A percentile compares a stretch with the other conserved stretches of the same genome.
phyloP scores from a whole-genome alignment of 345 rosid genomes.

The Citrus cavaleriei region DNA sequence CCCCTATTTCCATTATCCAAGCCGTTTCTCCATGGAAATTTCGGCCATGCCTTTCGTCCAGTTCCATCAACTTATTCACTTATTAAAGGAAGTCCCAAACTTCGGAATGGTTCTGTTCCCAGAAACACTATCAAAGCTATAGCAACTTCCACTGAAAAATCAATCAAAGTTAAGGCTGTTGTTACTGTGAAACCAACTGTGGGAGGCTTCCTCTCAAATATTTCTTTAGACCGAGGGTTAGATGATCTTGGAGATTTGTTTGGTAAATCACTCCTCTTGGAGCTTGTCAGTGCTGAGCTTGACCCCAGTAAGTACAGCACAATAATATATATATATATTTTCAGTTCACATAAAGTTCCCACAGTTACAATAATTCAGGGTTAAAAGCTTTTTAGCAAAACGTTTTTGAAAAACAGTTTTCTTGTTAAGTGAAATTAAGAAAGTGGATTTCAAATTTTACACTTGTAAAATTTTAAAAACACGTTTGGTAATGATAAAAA shows the following conservation, averaged over 20 bases:
- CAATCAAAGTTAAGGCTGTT: slow-evolving; percentile 28
- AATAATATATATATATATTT: too few relatives aligned
- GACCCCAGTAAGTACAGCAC: slow-evolving; percentile 40
- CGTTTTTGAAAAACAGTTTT: too few relatives aligned
- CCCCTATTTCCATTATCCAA: slow-evolving; percentile 15
- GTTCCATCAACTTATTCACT: not conserved
- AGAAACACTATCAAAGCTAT: slow-evolving; percentile 18
- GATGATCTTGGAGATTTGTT: slow-evolving; percentile 46
- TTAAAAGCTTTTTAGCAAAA: too few relatives aligned
- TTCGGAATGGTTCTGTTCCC: not conserved
- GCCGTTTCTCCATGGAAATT: slow-evolving; percentile 29
- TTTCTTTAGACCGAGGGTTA: slow-evolving; percentile 27
- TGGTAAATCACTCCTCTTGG: slow-evolving; percentile 47
- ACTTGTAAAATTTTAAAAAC: too few relatives aligned
- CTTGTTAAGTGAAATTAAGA: too few relatives aligned
- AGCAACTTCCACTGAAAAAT: not conserved
- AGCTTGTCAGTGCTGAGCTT: slow-evolving; percentile 54
- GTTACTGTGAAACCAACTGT: slow-evolving; percentile 33
- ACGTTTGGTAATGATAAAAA: too few relatives aligned
- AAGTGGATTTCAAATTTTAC: too few relatives aligned
- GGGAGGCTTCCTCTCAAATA: slow-evolving; percentile 23
- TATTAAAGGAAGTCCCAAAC: not conserved
- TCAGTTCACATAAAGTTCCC: too few relatives aligned
- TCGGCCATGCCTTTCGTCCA: not conserved
- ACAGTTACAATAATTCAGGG: not conserved